Percentiles rank a stretch among this genome's conserved stretches.
phyloP scores from a whole-genome alignment of 2,329 filamentous ascomycete species.

The Passalora sequoiae region DNA sequence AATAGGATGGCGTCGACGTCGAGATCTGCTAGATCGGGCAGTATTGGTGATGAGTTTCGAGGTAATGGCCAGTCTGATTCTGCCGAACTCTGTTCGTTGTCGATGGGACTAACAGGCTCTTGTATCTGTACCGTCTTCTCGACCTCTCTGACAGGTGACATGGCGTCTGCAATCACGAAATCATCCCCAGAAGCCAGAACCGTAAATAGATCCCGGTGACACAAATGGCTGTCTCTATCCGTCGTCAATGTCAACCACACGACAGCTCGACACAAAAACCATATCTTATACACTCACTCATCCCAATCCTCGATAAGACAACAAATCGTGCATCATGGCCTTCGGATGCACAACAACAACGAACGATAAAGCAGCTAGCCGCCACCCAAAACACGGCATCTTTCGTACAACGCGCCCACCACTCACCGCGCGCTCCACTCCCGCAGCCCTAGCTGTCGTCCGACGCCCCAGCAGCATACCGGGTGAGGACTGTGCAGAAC shows the following conservation, averaged over 20 bases:
- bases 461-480: neutral
- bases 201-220: neutral
- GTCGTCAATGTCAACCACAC: neutral
- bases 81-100: neutral
- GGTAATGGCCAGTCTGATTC: constrained; percentile 1
- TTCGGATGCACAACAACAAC: neutral
- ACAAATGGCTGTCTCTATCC: neutral
- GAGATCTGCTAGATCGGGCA: neutral
- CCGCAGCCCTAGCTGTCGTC: neutral
- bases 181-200: neutral
- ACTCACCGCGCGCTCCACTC: neutral
- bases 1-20: neutral
- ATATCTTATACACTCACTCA: too few species aligned
- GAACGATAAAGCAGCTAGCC: neutral
- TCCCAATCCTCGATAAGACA: neutral
- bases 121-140: neutral
- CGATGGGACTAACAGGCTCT: neutral
- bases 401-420: neutral
- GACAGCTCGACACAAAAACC: neutral
- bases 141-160: neutral
- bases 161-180: neutral
- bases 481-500: neutral
- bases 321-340: neutral
- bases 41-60: neutral
- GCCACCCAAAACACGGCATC: neutral